Evolutionary conservation across 495 filamentous ascomycete genomes (phyloP), one percentile per base, ranked within the genome.

Genomic region (Penicillium lagena): DNA sequence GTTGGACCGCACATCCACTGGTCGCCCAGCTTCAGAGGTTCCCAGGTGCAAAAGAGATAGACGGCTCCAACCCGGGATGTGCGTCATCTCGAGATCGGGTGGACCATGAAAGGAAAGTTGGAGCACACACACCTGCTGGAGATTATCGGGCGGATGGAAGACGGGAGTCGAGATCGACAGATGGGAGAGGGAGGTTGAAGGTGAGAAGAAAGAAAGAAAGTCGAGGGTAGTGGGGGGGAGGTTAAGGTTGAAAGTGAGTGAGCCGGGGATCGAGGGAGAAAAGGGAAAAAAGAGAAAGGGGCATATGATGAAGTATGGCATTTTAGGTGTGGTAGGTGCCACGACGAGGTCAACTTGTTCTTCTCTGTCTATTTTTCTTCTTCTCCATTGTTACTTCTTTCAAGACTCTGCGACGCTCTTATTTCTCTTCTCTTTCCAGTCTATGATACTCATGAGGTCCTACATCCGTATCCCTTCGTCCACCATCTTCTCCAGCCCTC

Each of bases 241-340:
- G 47, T 27, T 10, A 36, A 43, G 40, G 47, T 40, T 37, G 30
- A 33, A 22, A 22, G 22, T 22, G 17, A 17, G 17, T 17, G 22
- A 22, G 22, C 22, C 22, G 22, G 22, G 22, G 22, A 22, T 22
- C 22, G 22, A 22, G 22, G 22, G 22, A 22, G 31, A 40, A 47
- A 39, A 46, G 43, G 45, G 12, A 41, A 37, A 42, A 37, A 36
- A 35, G 29, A 55, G 42, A 48, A 43, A 34, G 43, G 45, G 39
- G 39, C 31, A 41, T 40, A 39, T 39, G 46, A 34, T 44, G 36
- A 36, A 38, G 35, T 27, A 30, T 40, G 30, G 43, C 37, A 46
- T 51, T 51, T 59, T 59, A 61, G 53, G 55, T 59, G 59, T 56
- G 52, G 55, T 57, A 62, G 54, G 56, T 62, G 52, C 58, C 39